These are phyloP conservation scores for Psilocybe mexicana DNA, from an alignment of 1,284 basidiomycete genomes.

Conservation along the genomic window DNA sequence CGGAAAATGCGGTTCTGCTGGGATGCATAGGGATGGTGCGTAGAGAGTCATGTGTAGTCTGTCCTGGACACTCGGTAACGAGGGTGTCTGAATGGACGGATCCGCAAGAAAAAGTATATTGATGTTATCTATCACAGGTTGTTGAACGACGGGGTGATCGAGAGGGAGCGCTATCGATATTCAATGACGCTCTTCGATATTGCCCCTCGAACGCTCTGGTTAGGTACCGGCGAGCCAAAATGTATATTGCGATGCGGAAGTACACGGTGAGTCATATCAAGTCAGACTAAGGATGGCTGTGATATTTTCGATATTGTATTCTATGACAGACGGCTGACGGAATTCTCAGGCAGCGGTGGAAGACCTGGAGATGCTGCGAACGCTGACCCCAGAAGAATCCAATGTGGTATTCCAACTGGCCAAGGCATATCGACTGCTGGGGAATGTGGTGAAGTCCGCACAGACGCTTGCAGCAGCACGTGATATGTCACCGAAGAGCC, in stretches of 20 bases:
- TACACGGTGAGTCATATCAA: conserved; percentile 65
- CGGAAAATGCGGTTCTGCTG: conserved; percentile 85
- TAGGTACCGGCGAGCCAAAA: conserved; percentile 87
- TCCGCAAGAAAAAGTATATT: conserved; percentile 15
- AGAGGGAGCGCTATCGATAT: conserved; percentile 72
- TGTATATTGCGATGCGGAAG: conserved; percentile 79
- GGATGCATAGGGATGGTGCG: conserved; percentile 90
- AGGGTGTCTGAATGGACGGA: conserved; percentile 23
- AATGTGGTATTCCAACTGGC: conserved; percentile 96
- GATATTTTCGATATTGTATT: conserved; percentile 5
- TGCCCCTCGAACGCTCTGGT: conserved; percentile 86
- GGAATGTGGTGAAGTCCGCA: conserved; percentile 77
- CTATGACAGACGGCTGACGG: conserved; percentile 9
- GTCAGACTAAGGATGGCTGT: not conserved
- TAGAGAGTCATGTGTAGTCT: conserved; percentile 32
- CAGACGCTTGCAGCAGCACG: conserved; percentile 84
- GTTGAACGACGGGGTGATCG: conserved; percentile 79
- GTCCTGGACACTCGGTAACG: conserved; percentile 23
- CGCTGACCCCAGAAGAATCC: conserved; percentile 87
- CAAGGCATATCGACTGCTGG: conserved; percentile 81
- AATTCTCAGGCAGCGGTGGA: conserved; percentile 67
- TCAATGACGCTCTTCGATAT: conserved; percentile 74
- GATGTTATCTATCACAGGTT: conserved; percentile 50
- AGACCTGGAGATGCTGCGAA: conserved; percentile 78
- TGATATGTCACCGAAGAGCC: conserved; percentile 79